Evolutionary conservation across 192 early-diverging fungal genomes (phyloP).

Genomic region (Gryganskiella cystojenkinii): DNA sequence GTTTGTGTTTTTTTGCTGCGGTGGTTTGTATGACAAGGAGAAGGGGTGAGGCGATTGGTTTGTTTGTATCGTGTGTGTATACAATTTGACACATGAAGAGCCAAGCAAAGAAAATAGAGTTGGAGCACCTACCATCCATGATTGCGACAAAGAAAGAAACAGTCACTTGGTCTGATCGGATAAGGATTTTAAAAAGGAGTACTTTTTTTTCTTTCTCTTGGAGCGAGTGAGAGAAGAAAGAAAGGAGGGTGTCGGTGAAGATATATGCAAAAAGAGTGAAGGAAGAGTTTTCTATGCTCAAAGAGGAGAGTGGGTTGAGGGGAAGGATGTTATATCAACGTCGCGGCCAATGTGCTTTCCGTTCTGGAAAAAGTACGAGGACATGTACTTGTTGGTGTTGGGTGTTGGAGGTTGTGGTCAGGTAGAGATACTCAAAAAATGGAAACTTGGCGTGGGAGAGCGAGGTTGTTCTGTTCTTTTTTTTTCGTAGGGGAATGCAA

Average conservation of each 20-base stretch:
- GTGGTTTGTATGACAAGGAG: background rate
- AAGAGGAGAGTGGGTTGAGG: background rate
- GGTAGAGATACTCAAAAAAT: too few species aligned
- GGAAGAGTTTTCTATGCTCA: background rate
- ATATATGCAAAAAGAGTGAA: too few species aligned
- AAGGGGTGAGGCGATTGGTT: background rate
- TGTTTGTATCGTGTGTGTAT: background rate
- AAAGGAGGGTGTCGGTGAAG: too few species aligned
- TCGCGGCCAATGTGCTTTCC: conserved; percentile 54
- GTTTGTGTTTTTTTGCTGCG: background rate
- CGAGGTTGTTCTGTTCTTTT: too few species aligned
- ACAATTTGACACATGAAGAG: background rate
- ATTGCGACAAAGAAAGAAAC: conserved; percentile 1
- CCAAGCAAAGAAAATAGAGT: background rate
- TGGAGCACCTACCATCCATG: conserved; percentile 9
- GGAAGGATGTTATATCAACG: conserved; percentile 35
- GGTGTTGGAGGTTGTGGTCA: too few species aligned
- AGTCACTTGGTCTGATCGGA: conserved; percentile 10
- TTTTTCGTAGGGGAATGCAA: too few species aligned
- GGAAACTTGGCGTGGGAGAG: too few species aligned
- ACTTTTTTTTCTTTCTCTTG: too few species aligned
- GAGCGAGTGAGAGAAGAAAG: too few species aligned
- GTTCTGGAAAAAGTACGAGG: conserved; percentile 57
- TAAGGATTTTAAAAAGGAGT: too few species aligned
- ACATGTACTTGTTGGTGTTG: conserved; percentile 43